A percentile compares a stretch with the other conserved stretches of the same genome.
phyloP scores from a whole-genome alignment of 495 filamentous ascomycete genomes.

The Aspergillus ellipticus region DNA sequence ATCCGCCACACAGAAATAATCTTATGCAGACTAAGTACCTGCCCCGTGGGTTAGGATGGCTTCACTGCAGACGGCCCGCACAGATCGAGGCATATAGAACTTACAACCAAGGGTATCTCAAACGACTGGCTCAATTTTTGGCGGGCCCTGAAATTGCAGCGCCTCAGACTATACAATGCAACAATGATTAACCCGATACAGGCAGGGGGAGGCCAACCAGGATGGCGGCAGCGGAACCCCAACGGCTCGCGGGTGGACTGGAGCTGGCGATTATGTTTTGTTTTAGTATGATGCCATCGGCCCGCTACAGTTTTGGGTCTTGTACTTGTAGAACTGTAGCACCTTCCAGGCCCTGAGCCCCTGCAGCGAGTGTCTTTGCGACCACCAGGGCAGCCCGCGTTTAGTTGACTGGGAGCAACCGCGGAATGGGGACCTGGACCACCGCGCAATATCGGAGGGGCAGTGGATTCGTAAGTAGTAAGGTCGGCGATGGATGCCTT shows the following conservation, averaged over 20 bases:
- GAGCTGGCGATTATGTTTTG: background rate
- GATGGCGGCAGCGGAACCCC: background rate
- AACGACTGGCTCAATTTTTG: background rate
- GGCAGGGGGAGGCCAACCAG: background rate
- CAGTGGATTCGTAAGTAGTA: background rate
- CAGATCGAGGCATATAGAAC: background rate
- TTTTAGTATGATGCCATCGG: conserved; percentile 4
- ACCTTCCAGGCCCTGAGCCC: background rate
- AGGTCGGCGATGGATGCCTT: background rate
- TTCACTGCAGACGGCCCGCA: background rate
- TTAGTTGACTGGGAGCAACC: background rate
- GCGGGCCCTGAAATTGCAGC: background rate
- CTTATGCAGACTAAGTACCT: background rate
- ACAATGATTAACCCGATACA: background rate
- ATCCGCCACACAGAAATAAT: background rate
- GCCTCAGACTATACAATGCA: background rate
- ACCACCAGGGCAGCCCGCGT: background rate
- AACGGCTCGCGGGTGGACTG: background rate
- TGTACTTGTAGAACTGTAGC: too few species aligned
- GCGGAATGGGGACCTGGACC: background rate
- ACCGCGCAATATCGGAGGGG: background rate
- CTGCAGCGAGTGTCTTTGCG: background rate
- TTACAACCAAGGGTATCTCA: background rate
- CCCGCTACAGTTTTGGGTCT: background rate
- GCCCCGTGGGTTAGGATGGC: background rate